Percentiles rank a stretch among this genome's conserved stretches.
These are phyloP conservation scores for Cydonia oblonga DNA, from an alignment of 331 rosid genomes.

Conservation along the genomic window DNA sequence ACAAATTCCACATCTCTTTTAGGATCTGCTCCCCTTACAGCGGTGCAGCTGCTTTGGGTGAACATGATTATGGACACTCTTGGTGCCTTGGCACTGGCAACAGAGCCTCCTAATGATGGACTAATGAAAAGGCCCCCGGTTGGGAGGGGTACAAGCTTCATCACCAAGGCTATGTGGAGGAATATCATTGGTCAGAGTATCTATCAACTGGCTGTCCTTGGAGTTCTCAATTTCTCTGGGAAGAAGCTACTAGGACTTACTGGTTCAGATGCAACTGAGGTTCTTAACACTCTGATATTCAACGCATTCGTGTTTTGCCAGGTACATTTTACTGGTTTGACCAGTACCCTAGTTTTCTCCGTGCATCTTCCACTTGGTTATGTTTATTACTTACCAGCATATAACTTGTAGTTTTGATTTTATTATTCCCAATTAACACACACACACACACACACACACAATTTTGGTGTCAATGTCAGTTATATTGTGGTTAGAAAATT, in stretches of 20 bases:
- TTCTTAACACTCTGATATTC: slow-evolving; percentile 78
- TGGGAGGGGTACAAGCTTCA: slow-evolving; percentile 52
- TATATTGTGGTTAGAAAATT: too few species aligned
- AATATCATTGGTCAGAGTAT: slow-evolving; percentile 89
- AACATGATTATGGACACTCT: slow-evolving; percentile 98
- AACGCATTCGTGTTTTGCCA: slow-evolving; percentile 93
- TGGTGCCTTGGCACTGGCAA: slow-evolving; percentile 89
- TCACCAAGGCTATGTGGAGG: slow-evolving; percentile 91
- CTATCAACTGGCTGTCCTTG: slow-evolving; percentile 69
- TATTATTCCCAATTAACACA: background rate
- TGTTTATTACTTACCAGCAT: background rate
- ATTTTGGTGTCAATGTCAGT: too few species aligned
- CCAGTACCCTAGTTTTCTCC: background rate
- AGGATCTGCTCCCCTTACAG: slow-evolving; percentile 95
- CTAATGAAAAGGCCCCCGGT: slow-evolving; percentile 70
- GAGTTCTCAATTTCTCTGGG: slow-evolving; percentile 52
- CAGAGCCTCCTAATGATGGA: slow-evolving; percentile 78
- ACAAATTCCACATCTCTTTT: slow-evolving; percentile 17
- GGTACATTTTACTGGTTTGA: slow-evolving; percentile 28
- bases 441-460: too few species aligned
- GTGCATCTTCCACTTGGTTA: background rate
- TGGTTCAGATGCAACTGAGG: slow-evolving; percentile 53
- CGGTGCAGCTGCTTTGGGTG: slow-evolving; percentile 95
- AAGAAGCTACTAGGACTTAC: slow-evolving; percentile 43
- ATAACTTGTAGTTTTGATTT: background rate